Evolutionary conservation across 352 stramenopile genomes (phyloP).

Genomic region (Halophytophthora batemanensis): DNA sequence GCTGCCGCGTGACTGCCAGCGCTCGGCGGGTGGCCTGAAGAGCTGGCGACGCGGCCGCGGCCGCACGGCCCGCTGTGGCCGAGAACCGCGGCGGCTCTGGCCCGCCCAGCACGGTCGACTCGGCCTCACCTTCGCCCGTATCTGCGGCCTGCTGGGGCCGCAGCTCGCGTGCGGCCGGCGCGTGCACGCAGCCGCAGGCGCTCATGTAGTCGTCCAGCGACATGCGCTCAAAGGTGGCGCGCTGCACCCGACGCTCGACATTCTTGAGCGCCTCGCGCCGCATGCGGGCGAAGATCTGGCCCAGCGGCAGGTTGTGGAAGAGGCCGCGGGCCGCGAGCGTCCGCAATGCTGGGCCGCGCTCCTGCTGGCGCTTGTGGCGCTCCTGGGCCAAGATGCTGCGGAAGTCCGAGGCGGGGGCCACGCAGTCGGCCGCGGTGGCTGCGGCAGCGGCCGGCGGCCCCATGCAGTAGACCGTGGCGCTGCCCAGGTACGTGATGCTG

Average conservation of each 20-base stretch:
- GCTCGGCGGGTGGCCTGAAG: constrained; percentile 20
- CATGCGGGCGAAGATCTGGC: constrained; percentile 54
- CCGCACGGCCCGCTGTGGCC: too few species aligned
- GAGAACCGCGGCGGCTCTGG: too few species aligned
- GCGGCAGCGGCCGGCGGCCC: constrained; percentile 14
- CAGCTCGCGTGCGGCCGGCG: too few species aligned
- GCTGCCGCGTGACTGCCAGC: constrained; percentile 49
- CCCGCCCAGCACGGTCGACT: too few species aligned
- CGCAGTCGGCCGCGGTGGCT: constrained; percentile 1
- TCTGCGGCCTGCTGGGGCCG: not conserved
- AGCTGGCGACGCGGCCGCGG: not conserved
- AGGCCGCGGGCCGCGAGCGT: constrained; percentile 26
- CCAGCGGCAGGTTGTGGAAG: constrained; percentile 32
- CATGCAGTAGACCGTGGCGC: constrained; percentile 58
- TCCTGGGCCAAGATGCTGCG: constrained; percentile 37
- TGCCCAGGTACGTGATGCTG: constrained; percentile 46
- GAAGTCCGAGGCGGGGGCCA: constrained; percentile 26
- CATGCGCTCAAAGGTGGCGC: constrained; percentile 45
- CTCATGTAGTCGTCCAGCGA: constrained; percentile 60
- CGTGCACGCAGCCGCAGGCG: constrained; percentile 38
- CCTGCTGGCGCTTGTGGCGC: constrained; percentile 26
- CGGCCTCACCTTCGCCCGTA: too few species aligned
- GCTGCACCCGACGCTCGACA: constrained; percentile 34
- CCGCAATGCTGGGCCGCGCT: constrained; percentile 22
- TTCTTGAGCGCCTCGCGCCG: constrained; percentile 52